Base-by-base conservation (phyloP, 192 early-diverging fungal genomes). In the Rhizophagus prolifer region DNA sequence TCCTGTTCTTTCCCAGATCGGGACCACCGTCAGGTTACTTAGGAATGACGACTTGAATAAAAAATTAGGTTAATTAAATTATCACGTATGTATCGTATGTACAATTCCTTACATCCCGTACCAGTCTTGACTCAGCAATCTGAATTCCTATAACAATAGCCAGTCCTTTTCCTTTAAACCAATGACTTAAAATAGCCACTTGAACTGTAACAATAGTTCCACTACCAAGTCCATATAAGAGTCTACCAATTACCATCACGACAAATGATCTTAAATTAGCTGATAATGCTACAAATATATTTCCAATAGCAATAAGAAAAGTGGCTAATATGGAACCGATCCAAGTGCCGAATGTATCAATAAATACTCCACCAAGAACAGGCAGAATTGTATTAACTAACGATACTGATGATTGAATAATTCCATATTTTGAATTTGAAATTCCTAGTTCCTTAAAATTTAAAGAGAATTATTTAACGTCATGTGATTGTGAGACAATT, bases 181-280 rank as follows among this genome's bases (percentile, higher is more conserved):
- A 91, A 84, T 89, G 87, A 62, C 89, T 88, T 1, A 91, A 72
- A 23, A 91, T 91, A 25, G 89, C 88, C 60, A 88, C 85, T 79
- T 91, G 90, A 9, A 90, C 87, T 34, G 86, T 90, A 0, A 87
- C 86, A 66, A 91, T 87, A 12, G 90, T 85, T 9, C 89, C 89
- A 23, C 87, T 88, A n/a, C 90, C 90, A 8, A 91, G 85, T 9
- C 90, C 90, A 70, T 91, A 91, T 31, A 91, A 78, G n/a, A 90
- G 81, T 58, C 89, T 87, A 16, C 90, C 90, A 7, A 78, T 68
- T 0, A 90, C 86, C 90, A 91, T 90, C 30, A 83, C 76, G 13
- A 80, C 78, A 61, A 89, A 84, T 26, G 82, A 88, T 63, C 58
- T 83, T 25, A 66, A 80, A 61, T 89, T 85, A 2, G 89, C 83